Percentiles rank a stretch among this genome's conserved stretches.
phyloP scores from a whole-genome alignment of 768 basidiomycete genomes.

The Mycena venus region DNA sequence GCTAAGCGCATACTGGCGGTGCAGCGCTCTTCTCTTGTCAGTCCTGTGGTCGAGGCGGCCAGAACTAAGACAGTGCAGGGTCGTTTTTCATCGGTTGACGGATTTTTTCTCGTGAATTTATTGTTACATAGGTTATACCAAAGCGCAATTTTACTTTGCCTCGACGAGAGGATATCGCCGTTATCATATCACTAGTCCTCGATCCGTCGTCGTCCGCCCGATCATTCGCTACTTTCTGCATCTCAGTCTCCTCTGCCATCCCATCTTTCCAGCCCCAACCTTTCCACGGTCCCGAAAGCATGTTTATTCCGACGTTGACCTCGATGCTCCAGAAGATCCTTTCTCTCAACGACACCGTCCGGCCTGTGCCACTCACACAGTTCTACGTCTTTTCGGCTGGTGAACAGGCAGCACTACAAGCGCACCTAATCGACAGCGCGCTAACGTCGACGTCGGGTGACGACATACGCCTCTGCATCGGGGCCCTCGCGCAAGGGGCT shows the following conservation, averaged over 20 bases:
- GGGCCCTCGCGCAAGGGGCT: conserved; percentile 63
- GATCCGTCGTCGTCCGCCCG: conserved; percentile 52
- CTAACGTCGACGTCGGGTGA: conserved; percentile 46
- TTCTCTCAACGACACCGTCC: conserved; percentile 26
- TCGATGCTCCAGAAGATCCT: conserved; percentile 51
- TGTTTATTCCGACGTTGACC: conserved; percentile 53
- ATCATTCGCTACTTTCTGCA: conserved; percentile 52
- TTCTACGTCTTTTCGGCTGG: conserved; percentile 62
- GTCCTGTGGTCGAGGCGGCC: conserved; percentile 57
- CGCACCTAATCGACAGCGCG: conserved; percentile 57
- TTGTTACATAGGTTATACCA: conserved; percentile 50
- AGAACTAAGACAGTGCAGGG: conserved; percentile 51
- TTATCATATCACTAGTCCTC: conserved; percentile 57
- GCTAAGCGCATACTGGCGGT: conserved; percentile 53
- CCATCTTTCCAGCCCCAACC: conserved; percentile 33
- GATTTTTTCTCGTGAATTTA: neutral
- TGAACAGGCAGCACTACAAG: conserved; percentile 56
- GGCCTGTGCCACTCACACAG: conserved; percentile 49
- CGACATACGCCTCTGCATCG: conserved; percentile 62
- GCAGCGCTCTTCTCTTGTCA: conserved; percentile 33
- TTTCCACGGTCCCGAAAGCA: conserved; percentile 40
- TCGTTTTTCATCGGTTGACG: neutral
- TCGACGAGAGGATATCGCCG: conserved; percentile 57
- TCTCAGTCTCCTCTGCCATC: conserved; percentile 47
- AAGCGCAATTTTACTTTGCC: conserved; percentile 62